Base-by-base conservation (phyloP, 139 green algal genomes). In the Chlamydomonas schloesseri region DNA sequence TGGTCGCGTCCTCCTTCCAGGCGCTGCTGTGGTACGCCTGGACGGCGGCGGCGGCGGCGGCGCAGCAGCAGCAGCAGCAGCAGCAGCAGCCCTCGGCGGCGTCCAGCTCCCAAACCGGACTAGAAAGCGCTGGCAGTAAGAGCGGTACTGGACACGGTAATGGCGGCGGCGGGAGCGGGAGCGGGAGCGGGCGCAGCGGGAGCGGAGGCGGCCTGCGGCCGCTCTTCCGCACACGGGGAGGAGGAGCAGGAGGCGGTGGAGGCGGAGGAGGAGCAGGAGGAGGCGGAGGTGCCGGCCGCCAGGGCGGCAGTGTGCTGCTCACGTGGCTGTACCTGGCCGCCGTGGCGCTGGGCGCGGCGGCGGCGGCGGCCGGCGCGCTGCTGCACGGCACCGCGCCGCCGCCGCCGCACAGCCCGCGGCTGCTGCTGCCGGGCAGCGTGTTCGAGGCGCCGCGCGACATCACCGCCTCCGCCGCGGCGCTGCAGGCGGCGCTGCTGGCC, bases 1-100 rank as follows among this genome's bases (percentile, higher is more conserved):
- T 87, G 46, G 14, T 87, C 5, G 81, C 81, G 5, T 78, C 81
- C 20, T 87, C 81, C 69, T 72, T 87, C 53, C 81, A 87, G 57
- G 31, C 47, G 29, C 81, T 87, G 11, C 36, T 87, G 33, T 87
- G 69, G 69, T 34, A 26, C 18, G 26, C 81, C 14, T 87, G 69
- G 69, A 71, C 81, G 3, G 50, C 64, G 24, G 47, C 71, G 33
- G n/a, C 28, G 29, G 46, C 71, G 1, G 46, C 29, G 17, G 18
- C 73, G 37, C n/a, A 23, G 36, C 15, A 13, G 50, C 9, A 5
- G 31, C 42, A 68, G 2, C 50, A 69, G n/a, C 73, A 10, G 55
- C 13, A 3, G 28, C 9, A 1, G 26, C 11, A 23, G 21, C 10
- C 53, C 26, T 3, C 20, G 17, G n/a, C n/a, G n/a, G n/a, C n/a